Evolutionary conservation across 140 eudicot genomes (phyloP), one percentile per base, ranked within the genome.

Genomic region (Oenanthe javanica): DNA sequence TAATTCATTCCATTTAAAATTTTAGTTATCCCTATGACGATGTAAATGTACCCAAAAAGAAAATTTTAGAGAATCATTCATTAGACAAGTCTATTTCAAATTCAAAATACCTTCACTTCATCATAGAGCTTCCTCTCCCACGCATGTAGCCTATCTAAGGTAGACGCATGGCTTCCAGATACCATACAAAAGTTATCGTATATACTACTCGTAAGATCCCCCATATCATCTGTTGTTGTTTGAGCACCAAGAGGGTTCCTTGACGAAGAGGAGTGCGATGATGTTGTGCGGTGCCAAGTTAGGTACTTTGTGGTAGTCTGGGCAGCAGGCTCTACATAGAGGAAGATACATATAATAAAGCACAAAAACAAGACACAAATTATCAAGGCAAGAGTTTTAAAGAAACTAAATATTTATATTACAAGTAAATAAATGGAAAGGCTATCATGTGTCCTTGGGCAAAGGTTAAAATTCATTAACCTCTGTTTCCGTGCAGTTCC

Each of bases 81-180:
- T 4, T 4, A 9, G 73, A 72, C 47, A 13, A 45, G 25, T 18
- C 69, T 63, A 42, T 11, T 64, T 66, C 15, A 80, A 21, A 18
- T 31, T 70, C 63, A 72, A 71, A 63, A 49, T 86, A 94, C 98
- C 97, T 92, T 94, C 63, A 94, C 98, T 94, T 94, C 98, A 21
- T 94, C 98, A 79, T 94, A 94, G 49, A 94, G 96, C 88, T 94
- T 94, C 84, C 86, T 89, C 82, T 94, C 98, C 98, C 98, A 94
- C n/a, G 97, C 98, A 74, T 84, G 84, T 25, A 94, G 89, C 79
- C 98, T 87, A 88, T 94, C 98, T 78, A 94, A 81, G 61, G 98
- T 94, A 49, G 98, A 94, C 75, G 98, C 98, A 88, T 94, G 98
- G 79, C 97, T 94, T 81, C 98, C 97, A 38, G 97, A 90, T 69